Conservation (phyloP, 306 rosid species). For the Cicer bijugum region DNA sequence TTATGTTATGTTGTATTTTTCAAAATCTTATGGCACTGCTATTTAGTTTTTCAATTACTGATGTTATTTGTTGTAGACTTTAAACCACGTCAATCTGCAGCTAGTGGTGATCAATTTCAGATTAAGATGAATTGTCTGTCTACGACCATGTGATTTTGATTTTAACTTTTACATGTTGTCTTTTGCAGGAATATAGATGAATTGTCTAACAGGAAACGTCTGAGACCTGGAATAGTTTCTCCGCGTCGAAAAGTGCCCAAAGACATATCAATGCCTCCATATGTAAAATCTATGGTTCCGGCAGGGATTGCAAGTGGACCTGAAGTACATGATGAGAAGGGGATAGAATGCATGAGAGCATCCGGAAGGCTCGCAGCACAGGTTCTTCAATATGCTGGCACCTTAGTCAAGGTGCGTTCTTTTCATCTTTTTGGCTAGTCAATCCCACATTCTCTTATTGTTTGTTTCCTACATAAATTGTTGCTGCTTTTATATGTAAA, state of each 20-base stretch:
- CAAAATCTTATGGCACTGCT: neutral
- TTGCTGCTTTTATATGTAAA: slow-evolving; percentile 25
- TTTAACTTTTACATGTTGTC: slow-evolving; percentile 30
- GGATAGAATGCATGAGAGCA: slow-evolving; percentile 89
- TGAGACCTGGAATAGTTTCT: slow-evolving; percentile 85
- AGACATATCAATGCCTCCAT: slow-evolving; percentile 72
- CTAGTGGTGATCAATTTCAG: neutral
- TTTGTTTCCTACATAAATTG: neutral
- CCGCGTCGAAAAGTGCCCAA: slow-evolving; percentile 75
- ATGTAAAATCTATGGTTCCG: slow-evolving; percentile 63
- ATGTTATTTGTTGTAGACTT: neutral
- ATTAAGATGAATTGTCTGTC: neutral
- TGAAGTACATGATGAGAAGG: slow-evolving; percentile 82
- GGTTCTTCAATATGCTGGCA: slow-evolving; percentile 93
- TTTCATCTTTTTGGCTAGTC: slow-evolving; percentile 32
- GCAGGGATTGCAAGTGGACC: slow-evolving; percentile 81
- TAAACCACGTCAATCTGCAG: slow-evolving; percentile 1
- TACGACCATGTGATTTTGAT: slow-evolving; percentile 1
- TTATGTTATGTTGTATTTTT: slow-evolving; percentile 18
- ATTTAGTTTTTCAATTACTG: neutral
- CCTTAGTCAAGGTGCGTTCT: slow-evolving; percentile 78
- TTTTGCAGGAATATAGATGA: slow-evolving; percentile 68
- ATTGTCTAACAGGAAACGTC: slow-evolving; percentile 55
- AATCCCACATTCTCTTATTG: slow-evolving; percentile 2
- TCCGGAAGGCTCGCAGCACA: slow-evolving; percentile 95